Evolutionary conservation across 2,329 filamentous ascomycete species (phyloP).

Genomic region (Seiridium cupressi): DNA sequence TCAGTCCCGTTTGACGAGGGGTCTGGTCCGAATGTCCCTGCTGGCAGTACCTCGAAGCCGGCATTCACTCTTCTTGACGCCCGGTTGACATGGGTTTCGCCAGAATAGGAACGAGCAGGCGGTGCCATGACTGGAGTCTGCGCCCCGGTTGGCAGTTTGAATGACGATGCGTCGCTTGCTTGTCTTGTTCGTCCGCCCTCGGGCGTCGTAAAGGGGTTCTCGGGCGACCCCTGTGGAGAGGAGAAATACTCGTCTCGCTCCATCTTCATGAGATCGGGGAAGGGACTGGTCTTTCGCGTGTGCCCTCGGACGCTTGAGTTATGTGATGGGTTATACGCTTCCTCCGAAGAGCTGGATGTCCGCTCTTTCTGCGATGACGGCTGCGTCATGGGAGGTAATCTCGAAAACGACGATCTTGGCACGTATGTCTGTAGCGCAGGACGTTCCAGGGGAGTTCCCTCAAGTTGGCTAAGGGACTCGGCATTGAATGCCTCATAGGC

Average conservation of each 20-base stretch:
- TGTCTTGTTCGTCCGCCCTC: conserved; percentile 1
- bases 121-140: background rate
- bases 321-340: conserved; percentile 3
- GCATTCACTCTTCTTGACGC: conserved; percentile 24
- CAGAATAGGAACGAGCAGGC: conserved; percentile 26
- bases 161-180: conserved; percentile 1
- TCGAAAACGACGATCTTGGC: conserved; percentile 22
- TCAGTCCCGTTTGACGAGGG: conserved; percentile 18
- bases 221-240: background rate
- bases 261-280: background rate
- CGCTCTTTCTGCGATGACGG: conserved; percentile 3
- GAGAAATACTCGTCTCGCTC: background rate
- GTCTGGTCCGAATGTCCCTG: conserved; percentile 18
- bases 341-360: conserved; percentile 10
- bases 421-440: conserved; percentile 22
- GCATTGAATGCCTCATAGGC: conserved; percentile 11
- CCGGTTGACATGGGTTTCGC: conserved; percentile 19
- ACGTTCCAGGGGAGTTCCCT: conserved; percentile 10
- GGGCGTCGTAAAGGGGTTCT: conserved; percentile 5
- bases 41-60: conserved; percentile 28
- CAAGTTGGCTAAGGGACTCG: conserved; percentile 11
- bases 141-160: background rate
- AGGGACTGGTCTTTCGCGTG: background rate
- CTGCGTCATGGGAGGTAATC: background rate
- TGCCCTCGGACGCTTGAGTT: background rate